These are phyloP conservation scores for Phaeodactylum tricornutum DNA, from an alignment of 108 stramenopile species.

Conservation along the genomic window DNA sequence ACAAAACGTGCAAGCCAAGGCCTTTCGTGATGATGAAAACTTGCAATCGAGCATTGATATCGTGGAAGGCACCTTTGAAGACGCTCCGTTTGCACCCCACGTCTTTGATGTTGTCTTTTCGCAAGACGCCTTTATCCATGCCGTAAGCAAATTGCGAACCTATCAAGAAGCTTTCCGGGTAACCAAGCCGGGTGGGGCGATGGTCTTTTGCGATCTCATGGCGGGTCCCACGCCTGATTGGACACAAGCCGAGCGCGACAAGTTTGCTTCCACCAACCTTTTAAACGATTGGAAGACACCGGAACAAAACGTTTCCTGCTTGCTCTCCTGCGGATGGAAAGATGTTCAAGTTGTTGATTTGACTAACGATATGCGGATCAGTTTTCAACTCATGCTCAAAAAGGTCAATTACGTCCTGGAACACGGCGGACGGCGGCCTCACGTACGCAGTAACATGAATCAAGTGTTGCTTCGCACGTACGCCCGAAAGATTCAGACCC, in stretches of 20 bases:
- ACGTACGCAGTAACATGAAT: constrained; percentile 7
- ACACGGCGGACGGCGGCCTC: too few species aligned
- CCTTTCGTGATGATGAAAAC: not conserved
- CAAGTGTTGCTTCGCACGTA: constrained; percentile 25
- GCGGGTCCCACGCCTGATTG: constrained; percentile 27
- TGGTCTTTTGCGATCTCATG: constrained; percentile 46
- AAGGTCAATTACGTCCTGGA: constrained; percentile 29
- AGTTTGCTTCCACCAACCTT: constrained; percentile 22
- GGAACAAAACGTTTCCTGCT: constrained; percentile 17
- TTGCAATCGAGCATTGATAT: constrained; percentile 9
- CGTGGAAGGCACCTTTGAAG: constrained; percentile 13
- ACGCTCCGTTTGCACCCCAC: constrained; percentile 12
- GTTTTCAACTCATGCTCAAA: constrained; percentile 38
- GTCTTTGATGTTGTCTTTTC: constrained; percentile 38
- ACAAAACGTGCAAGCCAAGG: constrained; percentile 11
- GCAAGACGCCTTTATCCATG: constrained; percentile 55
- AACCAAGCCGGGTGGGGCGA: constrained; percentile 37
- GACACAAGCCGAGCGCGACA: constrained; percentile 18
- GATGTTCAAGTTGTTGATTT: constrained; percentile 39
- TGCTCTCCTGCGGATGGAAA: constrained; percentile 24
- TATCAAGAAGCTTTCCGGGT: constrained; percentile 42
- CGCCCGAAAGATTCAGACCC: constrained; percentile 20
- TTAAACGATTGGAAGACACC: too few species aligned
- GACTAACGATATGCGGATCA: constrained; percentile 33
- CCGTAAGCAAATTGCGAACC: constrained; percentile 22